phyloP scores from a whole-genome alignment of 1,284 basidiomycete species.

The Malassezia obtusa region DNA sequence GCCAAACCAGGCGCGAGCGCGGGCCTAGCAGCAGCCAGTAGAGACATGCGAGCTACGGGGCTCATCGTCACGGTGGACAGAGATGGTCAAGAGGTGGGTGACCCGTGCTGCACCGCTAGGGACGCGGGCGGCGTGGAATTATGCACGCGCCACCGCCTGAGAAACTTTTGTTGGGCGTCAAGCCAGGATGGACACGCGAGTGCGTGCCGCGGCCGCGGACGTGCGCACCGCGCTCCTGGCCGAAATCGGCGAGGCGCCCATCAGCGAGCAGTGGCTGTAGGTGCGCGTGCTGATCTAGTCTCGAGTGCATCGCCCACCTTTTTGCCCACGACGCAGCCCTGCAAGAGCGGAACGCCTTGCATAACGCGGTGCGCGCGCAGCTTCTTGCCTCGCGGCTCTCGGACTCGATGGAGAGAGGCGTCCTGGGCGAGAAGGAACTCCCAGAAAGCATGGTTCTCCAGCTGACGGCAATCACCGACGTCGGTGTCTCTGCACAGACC shows the following conservation, averaged over 20 bases:
- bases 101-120: not conserved
- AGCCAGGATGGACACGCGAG: not conserved
- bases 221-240: not conserved
- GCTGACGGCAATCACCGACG: constrained; percentile 3
- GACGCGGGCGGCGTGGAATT: constrained; percentile 4
- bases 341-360: not conserved
- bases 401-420: constrained; percentile 9
- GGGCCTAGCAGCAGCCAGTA: not conserved
- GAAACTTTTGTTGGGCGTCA: not conserved
- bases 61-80: constrained; percentile 1
- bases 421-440: not conserved
- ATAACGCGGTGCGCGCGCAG: constrained; percentile 5
- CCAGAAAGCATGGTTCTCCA: not conserved
- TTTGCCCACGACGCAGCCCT: not conserved
- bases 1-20: not conserved
- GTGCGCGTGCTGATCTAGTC: not conserved
- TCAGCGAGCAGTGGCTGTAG: constrained; percentile 14
- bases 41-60: constrained; percentile 6
- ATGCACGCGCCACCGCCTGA: not conserved
- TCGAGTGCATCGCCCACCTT: constrained; percentile 12
- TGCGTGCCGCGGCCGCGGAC: not conserved
- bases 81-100: not conserved
- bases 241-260: not conserved
- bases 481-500: constrained; percentile 11
- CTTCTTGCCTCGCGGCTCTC: constrained; percentile 8